phyloP scores from a whole-genome alignment of 1,284 basidiomycete genomes.

The Phellinidium pouzarii region DNA sequence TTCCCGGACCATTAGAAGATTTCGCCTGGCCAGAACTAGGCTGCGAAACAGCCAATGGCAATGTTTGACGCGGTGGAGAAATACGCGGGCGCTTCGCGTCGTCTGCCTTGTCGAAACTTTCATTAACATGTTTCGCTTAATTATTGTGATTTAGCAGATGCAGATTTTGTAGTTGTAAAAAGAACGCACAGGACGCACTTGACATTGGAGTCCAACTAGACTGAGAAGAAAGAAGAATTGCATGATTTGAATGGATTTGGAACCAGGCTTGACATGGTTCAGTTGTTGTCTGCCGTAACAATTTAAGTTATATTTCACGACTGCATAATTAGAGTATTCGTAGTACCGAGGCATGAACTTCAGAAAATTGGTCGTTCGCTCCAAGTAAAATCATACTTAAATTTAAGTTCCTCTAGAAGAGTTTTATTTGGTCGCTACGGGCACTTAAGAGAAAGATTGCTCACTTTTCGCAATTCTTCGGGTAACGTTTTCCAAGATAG shows the following conservation, averaged over 20 bases:
- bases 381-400: slow-evolving; percentile 45
- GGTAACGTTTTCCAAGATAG: slow-evolving; percentile 61
- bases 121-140: slow-evolving; percentile 13
- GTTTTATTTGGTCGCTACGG: slow-evolving; percentile 2
- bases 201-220: slow-evolving; percentile 7
- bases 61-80: slow-evolving; percentile 1
- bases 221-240: slow-evolving; percentile 35
- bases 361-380: slow-evolving; percentile 40
- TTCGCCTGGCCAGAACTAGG: slow-evolving; percentile 1
- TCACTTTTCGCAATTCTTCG: slow-evolving; percentile 54
- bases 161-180: neutral
- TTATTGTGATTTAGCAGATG: neutral
- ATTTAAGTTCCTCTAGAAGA: slow-evolving; percentile 50
- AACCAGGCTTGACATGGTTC: slow-evolving; percentile 50
- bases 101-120: neutral
- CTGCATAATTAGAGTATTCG: neutral
- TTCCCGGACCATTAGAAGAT: neutral
- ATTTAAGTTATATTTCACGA: too few species aligned
- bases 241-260: slow-evolving; percentile 37
- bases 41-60: neutral
- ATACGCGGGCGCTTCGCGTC: slow-evolving; percentile 8
- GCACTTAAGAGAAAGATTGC: slow-evolving; percentile 17
- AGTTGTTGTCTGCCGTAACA: slow-evolving; percentile 35
- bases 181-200: neutral
- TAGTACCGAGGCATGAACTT: slow-evolving; percentile 42